Conservation (phyloP, 257 asterid genomes). For the Lycium barbarum region DNA sequence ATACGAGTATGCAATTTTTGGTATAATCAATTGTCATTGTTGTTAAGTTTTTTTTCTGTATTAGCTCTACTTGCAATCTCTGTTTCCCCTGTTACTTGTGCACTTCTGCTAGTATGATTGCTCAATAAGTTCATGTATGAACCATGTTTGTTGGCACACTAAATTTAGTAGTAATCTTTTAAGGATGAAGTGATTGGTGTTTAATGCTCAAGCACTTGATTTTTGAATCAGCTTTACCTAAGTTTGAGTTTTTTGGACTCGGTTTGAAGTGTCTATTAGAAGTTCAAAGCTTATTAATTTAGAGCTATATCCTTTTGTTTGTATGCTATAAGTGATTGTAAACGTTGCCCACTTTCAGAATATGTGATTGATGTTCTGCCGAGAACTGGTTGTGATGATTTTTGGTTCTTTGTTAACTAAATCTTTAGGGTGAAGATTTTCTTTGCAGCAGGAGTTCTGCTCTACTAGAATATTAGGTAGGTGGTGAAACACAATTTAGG, state of each 20-base stretch:
- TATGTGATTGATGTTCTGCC: neutral
- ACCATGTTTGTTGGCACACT: neutral
- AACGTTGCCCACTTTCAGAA: neutral
- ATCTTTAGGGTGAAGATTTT: neutral
- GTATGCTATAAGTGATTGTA: neutral
- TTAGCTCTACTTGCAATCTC: too few relatives aligned
- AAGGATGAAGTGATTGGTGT: neutral
- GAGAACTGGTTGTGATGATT: neutral
- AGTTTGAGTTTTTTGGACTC: neutral
- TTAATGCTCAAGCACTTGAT: neutral
- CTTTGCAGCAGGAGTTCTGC: neutral
- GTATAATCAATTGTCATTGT: neutral
- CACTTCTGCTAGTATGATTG: neutral
- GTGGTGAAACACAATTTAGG: neutral
- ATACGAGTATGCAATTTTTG: slow-evolving; percentile 7
- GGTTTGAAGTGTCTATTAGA: neutral
- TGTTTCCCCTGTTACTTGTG: neutral
- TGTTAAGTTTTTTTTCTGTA: too few relatives aligned
- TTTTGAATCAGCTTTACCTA: neutral
- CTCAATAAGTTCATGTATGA: neutral
- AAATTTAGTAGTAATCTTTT: neutral
- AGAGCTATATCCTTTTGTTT: neutral
- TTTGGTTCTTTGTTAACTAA: neutral
- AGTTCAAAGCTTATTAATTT: neutral
- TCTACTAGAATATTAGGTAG: neutral